phyloP scores from a whole-genome alignment of 192 early-diverging fungal species.

The Obelidium mucronatum region DNA sequence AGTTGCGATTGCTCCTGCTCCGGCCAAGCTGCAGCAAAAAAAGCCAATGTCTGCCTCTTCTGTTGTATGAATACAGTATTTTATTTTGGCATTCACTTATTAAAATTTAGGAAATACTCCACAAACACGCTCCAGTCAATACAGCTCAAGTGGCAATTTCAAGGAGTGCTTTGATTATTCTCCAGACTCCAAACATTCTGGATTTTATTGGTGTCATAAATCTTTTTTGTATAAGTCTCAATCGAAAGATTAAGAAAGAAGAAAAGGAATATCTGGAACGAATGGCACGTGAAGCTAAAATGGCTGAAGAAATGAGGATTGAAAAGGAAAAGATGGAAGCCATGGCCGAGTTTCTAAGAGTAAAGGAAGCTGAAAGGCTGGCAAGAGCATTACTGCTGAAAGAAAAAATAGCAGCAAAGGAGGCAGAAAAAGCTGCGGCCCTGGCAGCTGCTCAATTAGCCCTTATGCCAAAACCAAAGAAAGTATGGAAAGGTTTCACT shows the following conservation, averaged over 20 bases:
- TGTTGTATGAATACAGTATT: neutral
- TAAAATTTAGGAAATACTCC: slow-evolving; percentile 10
- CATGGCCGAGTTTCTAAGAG: slow-evolving; percentile 32
- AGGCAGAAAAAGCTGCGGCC: neutral
- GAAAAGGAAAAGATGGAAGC: slow-evolving; percentile 45
- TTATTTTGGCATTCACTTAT: neutral
- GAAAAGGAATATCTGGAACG: slow-evolving; percentile 47
- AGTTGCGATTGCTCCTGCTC: neutral
- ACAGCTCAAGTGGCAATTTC: neutral
- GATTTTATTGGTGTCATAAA: slow-evolving; percentile 54
- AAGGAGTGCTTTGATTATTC: slow-evolving; percentile 37
- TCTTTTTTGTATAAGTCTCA: slow-evolving; percentile 41
- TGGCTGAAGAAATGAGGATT: slow-evolving; percentile 36
- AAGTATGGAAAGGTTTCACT: slow-evolving; percentile 15
- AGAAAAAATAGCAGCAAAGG: slow-evolving; percentile 27
- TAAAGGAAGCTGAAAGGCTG: slow-evolving; percentile 44
- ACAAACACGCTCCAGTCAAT: neutral
- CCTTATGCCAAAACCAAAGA: neutral
- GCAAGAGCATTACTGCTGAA: slow-evolving; percentile 30
- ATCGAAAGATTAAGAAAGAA: slow-evolving; percentile 28
- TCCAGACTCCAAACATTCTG: slow-evolving; percentile 49
- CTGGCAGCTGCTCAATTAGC: slow-evolving; percentile 4
- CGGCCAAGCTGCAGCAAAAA: neutral
- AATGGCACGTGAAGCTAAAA: slow-evolving; percentile 32
- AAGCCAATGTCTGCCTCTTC: neutral